These are phyloP conservation scores for Saprolegnia parasitica DNA, from an alignment of 352 stramenopile species.

Conservation along the genomic window DNA sequence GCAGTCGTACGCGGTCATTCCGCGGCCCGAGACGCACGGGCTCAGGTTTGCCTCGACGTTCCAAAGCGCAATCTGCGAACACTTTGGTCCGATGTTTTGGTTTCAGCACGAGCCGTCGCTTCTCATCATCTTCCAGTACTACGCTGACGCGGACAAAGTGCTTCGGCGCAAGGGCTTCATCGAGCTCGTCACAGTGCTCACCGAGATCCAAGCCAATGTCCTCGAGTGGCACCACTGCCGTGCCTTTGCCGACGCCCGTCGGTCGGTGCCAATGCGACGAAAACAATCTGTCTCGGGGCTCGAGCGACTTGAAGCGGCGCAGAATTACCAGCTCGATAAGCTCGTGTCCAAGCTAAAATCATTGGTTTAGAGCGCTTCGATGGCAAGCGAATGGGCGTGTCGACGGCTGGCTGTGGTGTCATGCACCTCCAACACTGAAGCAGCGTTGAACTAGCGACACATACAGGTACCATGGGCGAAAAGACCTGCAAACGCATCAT, in stretches of 20 bases:
- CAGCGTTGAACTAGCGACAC: too few relatives aligned
- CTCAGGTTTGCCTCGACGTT: conserved; percentile 58
- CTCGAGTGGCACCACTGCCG: conserved; percentile 49
- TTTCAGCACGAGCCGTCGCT: conserved; percentile 49
- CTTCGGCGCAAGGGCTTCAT: conserved; percentile 46
- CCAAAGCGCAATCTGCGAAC: conserved; percentile 41
- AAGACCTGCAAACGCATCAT: too few relatives aligned
- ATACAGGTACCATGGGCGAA: too few relatives aligned
- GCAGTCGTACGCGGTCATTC: conserved; percentile 41
- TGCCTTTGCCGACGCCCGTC: conserved; percentile 28
- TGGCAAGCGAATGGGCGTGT: conserved; percentile 32
- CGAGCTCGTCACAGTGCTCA: conserved; percentile 57
- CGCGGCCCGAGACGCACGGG: conserved; percentile 43
- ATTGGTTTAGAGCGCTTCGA: conserved; percentile 19
- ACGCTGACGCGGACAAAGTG: conserved; percentile 29
- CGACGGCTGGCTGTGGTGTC: conserved; percentile 53
- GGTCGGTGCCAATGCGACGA: background rate
- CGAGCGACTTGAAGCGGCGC: conserved; percentile 41
- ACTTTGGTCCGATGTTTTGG: conserved; percentile 51
- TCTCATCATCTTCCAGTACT: conserved; percentile 38
- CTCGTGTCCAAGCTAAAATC: conserved; percentile 41
- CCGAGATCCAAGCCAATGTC: conserved; percentile 43
- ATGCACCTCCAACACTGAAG: too few relatives aligned
- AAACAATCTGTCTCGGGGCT: conserved; percentile 24
- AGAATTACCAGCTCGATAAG: conserved; percentile 44